Conservation (phyloP, 148 eudicot genomes). For the Salicornia ramosissima region DNA sequence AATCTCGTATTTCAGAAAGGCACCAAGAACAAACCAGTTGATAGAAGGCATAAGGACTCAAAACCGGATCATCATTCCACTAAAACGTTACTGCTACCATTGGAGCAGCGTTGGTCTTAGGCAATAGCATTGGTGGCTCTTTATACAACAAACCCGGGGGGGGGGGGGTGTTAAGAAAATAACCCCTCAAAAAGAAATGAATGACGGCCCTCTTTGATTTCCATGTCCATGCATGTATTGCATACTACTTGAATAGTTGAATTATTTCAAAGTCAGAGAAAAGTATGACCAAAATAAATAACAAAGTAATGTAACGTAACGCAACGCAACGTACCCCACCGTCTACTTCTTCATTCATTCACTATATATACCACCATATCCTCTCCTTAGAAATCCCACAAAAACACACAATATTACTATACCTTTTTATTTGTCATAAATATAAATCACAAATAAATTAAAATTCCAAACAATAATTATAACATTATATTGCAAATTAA, state of each 20-base stretch:
- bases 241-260: neutral
- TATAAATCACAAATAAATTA: neutral
- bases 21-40: no score
- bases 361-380: constrained; percentile 23
- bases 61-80: no score
- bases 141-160: no score
- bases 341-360: neutral
- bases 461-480: neutral
- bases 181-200: neutral
- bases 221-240: constrained; percentile 3
- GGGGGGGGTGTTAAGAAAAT: no score
- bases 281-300: constrained; percentile 8
- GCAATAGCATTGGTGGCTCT: no score
- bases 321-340: constrained; percentile 8
- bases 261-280: constrained; percentile 21
- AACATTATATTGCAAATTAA: no score
- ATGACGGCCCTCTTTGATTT: constrained; percentile 5
- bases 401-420: neutral
- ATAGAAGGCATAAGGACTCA: no score
- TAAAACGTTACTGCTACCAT: no score
- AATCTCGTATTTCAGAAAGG: no score
- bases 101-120: no score
- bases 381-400: neutral
- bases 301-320: no score
- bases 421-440: no score